phyloP scores from a whole-genome alignment of 2,329 filamentous ascomycete species.

The Xylariales sp. region DNA sequence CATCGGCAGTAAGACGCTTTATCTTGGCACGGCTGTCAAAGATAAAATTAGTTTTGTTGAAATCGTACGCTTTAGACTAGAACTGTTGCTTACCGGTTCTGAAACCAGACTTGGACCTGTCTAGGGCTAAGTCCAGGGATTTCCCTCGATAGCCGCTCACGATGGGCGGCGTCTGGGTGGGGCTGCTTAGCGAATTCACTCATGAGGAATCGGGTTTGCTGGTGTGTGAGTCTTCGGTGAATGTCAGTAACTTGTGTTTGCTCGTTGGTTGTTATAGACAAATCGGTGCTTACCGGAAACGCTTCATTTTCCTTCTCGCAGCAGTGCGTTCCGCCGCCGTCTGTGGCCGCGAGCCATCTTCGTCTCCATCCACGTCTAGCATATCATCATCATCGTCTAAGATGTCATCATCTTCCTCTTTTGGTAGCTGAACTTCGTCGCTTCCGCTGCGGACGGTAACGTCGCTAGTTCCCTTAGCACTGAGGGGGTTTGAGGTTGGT shows the following conservation, averaged over 20 bases:
- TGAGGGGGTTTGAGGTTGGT: conserved; percentile 34
- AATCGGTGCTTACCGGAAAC: conserved; percentile 62
- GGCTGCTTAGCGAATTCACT: conserved; percentile 94
- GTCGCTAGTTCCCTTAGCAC: no score
- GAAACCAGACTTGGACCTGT: conserved; percentile 98
- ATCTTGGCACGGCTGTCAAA: conserved; percentile 65
- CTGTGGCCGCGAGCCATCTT: conserved; percentile 35
- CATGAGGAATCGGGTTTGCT: conserved; percentile 96
- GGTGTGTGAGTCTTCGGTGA: conserved; percentile 89
- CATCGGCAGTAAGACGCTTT: conserved; percentile 66
- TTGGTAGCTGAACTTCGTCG: conserved; percentile 33
- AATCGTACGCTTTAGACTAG: no score
- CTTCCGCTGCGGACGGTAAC: conserved; percentile 27
- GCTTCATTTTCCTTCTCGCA: conserved; percentile 63
- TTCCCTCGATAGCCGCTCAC: conserved; percentile 80
- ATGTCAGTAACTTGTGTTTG: no score
- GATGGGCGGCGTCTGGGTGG: conserved; percentile 86
- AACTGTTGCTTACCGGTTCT: conserved; percentile 81
- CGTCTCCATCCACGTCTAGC: conserved; percentile 43
- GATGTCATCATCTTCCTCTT: conserved; percentile 48
- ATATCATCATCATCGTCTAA: conserved; percentile 55
- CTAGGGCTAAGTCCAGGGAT: conserved; percentile 88
- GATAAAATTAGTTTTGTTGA: no score
- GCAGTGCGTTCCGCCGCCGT: conserved; percentile 54
- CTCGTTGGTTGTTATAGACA: no score